Evolutionary conservation across 2,329 filamentous ascomycete genomes (phyloP), one percentile per base, ranked within the genome.

Genomic region (Tolypocladium guangdongense): DNA sequence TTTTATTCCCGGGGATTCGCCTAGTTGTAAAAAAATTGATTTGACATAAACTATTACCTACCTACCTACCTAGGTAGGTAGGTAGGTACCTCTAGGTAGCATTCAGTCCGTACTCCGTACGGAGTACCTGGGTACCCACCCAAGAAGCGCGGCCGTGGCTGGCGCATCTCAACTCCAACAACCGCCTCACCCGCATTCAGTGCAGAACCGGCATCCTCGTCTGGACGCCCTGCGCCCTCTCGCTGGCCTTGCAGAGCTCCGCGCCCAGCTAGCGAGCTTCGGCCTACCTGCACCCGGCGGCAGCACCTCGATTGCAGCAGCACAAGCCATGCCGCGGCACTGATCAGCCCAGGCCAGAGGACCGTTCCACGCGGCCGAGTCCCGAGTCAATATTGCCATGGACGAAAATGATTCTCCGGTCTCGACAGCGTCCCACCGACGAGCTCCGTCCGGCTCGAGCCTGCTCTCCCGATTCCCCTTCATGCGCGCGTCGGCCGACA

Each of bases 391-490:
- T n/a, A n/a, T 16, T 24, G 48, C 43, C 12, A 58, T 58, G 56
- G 55, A 58, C 22, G 49, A 51, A 37, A 41, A 54, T n/a, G 51
- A 37, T 32, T 20, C 52, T 39, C 55, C 61, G n/a, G 57, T 57
- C 1, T 51, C 58, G 16, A 50, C 59, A 14, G 20, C 60, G 3
- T 49, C 60, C 8, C 64, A 62, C 49, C 61, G 60, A 54, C 74
- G 81, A 64, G 82, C 71, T 61, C 69, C 80, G 50, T 86, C 83
- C 2, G 71, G 74, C 41, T 82, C 82, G 36, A 81, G 82, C 55
- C 74, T 91, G 45, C 72, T 92, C 33, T 84, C 85, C 41, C 81
- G 79, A 58, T 74, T 92, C 52, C 81, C 84, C 41, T 89, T 91
- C 65, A 71, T 91, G 57, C 81, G 83, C 53, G 60, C 66, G 41